A percentile compares a stretch with the other conserved stretches of the same genome.
These are phyloP conservation scores for Auricularia sp. DNA, from an alignment of 768 basidiomycete species.

Conservation along the genomic window DNA sequence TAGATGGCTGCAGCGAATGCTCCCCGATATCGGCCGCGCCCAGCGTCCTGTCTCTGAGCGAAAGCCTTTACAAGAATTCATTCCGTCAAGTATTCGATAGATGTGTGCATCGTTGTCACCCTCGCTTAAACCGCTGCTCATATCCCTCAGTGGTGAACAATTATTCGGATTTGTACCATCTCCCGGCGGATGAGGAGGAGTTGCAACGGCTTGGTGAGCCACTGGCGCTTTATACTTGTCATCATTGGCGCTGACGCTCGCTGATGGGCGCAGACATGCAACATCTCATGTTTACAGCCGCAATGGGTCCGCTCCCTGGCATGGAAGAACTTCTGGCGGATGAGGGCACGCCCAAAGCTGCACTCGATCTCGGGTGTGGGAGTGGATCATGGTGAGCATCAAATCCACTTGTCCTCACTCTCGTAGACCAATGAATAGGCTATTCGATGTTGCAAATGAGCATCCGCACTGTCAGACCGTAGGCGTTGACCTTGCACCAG, in stretches of 20 bases:
- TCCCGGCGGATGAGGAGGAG: conserved; percentile 76
- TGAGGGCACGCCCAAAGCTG: conserved; percentile 45
- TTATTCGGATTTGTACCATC: conserved; percentile 66
- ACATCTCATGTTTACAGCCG: conserved; percentile 50
- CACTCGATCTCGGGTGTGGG: conserved; percentile 71
- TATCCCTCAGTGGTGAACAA: conserved; percentile 40
- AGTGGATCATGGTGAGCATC: conserved; percentile 59
- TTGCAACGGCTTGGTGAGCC: conserved; percentile 55
- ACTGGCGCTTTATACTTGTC: not conserved
- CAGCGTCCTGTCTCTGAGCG: conserved; percentile 57
- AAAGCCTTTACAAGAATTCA: conserved; percentile 28
- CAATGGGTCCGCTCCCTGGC: conserved; percentile 59
- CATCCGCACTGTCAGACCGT: conserved; percentile 60
- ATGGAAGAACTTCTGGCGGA: conserved; percentile 51
- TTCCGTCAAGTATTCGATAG: not conserved
- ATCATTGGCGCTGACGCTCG: conserved; percentile 10
- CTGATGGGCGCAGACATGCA: conserved; percentile 43
- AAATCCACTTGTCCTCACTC: conserved; percentile 2
- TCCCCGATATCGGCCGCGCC: conserved; percentile 42
- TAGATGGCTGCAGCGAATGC: not conserved
- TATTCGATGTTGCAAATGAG: conserved; percentile 62
- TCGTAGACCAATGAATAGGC: conserved; percentile 35
- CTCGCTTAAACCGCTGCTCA: not conserved
- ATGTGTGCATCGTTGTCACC: not conserved
- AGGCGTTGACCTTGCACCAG: conserved; percentile 71